Percentiles rank a stretch among this genome's conserved stretches.
phyloP scores from a whole-genome alignment of 2,329 filamentous ascomycete genomes.

The Mollisiaceae sp. region DNA sequence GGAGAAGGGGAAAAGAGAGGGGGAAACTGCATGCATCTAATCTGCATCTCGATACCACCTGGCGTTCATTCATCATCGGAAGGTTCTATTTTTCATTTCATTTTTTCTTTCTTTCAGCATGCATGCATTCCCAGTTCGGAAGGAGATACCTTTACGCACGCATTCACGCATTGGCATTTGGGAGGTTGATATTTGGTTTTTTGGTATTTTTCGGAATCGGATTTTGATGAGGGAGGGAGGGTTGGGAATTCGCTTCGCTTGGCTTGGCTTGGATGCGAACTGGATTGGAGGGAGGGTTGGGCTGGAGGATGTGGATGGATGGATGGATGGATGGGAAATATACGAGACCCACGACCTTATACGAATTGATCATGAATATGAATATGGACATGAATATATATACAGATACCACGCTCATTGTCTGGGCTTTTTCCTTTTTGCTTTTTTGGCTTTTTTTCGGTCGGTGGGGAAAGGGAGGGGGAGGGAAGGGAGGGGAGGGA shows the following conservation, averaged over 20 bases:
- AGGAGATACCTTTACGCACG: not conserved
- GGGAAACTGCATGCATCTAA: not conserved
- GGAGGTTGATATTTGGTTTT: not conserved
- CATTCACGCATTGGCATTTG: not conserved
- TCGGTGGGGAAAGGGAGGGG: not conserved
- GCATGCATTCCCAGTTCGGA: not conserved
- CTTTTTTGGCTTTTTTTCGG: too few species aligned
- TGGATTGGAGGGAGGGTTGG: too few species aligned
- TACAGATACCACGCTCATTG: slow-evolving; percentile 1
- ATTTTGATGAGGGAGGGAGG: too few species aligned
- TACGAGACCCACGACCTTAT: slow-evolving; percentile 9
- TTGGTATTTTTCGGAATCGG: not conserved
- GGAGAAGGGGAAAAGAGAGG: not conserved
- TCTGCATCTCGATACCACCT: not conserved
- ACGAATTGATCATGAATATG: too few species aligned
- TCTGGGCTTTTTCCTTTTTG: not conserved
- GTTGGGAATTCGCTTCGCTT: too few species aligned
- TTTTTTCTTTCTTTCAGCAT: not conserved
- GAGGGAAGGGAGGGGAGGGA: too few species aligned
- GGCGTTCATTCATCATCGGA: not conserved
- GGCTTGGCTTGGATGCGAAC: too few species aligned
- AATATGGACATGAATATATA: too few species aligned
- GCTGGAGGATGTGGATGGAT: too few species aligned
- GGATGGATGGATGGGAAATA: slow-evolving; percentile 5
- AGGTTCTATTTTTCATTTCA: too few species aligned